Base-by-base conservation (phyloP, 306 rosid species). In the Boehmeria nivea region DNA sequence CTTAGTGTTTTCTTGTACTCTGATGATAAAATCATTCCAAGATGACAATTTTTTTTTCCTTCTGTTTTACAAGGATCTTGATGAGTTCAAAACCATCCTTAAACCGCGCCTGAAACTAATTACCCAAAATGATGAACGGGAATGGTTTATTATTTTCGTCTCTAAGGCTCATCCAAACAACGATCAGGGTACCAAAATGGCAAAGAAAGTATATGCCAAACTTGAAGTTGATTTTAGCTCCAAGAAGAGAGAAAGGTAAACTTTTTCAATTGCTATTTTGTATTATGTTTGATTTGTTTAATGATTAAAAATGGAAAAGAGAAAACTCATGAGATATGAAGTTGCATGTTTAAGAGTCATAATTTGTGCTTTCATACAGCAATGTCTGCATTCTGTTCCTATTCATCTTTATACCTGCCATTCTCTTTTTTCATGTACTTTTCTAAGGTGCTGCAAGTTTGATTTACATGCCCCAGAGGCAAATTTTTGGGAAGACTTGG, bases 111-210 rank as follows among this genome's bases (percentile, higher is more conserved):
- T 93, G 78, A 93, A 87, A 73, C 74, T 93, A 61, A 93, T 93
- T 67, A 87, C 78, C 76, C 99, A 91, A 80, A 93, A 87, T 87
- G 99, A 93, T 19, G 99, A 93, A 64, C 81, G 84, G 64, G 99
- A 91, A 65, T 91, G 99, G 99, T 93, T 93, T 72, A 83, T 93
- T 66, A 87, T 93, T 66, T 93, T 71, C 39, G 96, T 93, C 65
- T 87, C 96, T 65, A 87, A 79, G 81, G 99, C 90, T 48, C 86
- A 69, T 67, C 87, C 96, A 55, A 83, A 74, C 69, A 85, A 85
- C 73, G 99, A 93, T 59, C 93, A 85, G 51, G 95, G 95, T 47
- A 81, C 60, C 72, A 87, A 83, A 78, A 62, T 66, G 83, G 88
- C 96, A 1, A 93, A 83, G 77, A 93, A 76, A 77, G 96, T 93